These are phyloP conservation scores for Solanum chacoense DNA, from an alignment of 305 asterid species.

Conservation along the genomic window DNA sequence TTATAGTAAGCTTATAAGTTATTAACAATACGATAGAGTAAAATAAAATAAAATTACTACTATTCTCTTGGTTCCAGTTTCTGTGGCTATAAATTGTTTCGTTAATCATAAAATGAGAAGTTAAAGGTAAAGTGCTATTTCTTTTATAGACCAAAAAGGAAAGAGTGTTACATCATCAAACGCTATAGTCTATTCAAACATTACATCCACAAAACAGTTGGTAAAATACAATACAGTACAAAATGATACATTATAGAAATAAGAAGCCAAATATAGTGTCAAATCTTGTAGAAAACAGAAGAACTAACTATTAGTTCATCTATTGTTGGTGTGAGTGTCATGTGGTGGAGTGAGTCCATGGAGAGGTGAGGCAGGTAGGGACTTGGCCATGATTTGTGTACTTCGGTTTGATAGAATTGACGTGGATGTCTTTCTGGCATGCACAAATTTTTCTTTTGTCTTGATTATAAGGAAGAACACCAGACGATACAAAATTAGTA, in stretches of 20 bases:
- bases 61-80: neutral
- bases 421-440: neutral
- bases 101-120: neutral
- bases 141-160: neutral
- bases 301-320: neutral
- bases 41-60: neutral
- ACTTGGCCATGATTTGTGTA: neutral
- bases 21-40: neutral
- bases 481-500: slow-evolving; percentile 1
- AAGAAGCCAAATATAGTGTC: neutral
- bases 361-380: neutral
- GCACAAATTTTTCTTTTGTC: slow-evolving; percentile 4
- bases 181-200: neutral
- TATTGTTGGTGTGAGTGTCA: neutral
- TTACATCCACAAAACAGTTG: neutral
- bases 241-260: neutral
- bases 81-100: neutral
- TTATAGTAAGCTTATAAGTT: neutral
- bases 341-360: neutral
- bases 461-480: slow-evolving; percentile 5
- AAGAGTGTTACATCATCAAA: neutral
- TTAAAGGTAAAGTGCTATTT: neutral
- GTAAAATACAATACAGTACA: neutral
- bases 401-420: neutral
- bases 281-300: neutral